Evolutionary conservation across 2,329 filamentous ascomycete species (phyloP), one percentile per base, ranked within the genome.

Genomic region (Botrytis byssoidea): DNA sequence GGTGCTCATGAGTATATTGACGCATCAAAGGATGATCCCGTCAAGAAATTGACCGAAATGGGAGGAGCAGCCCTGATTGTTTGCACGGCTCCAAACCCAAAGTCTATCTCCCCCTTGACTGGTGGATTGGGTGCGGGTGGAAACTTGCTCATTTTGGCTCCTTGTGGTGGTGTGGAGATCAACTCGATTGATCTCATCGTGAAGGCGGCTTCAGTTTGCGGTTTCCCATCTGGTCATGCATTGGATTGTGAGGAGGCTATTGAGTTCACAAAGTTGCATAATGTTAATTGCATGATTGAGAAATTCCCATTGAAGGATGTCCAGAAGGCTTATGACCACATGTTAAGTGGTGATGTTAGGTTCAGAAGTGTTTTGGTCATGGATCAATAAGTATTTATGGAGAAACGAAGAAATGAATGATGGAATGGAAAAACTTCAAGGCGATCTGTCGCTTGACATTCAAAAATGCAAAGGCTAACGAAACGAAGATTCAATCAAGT

Each of bases 171-270:
- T 0, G 82, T 86, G n/a, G 81, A 83, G 74, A 79, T 89, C 35
- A 80, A 88, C 75, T 84, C 84, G 0, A 71, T 76, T 1, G 44
- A 79, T 20, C 74, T 89, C 68, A 83, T 89, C 10, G 9, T 55
- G 8, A 85, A 86, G 74, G 91, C 89, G 6, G 82, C 89, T 25
- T 88, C 86, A 4, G 84, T 96, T 1, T 86, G 89, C 75, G 90
- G 90, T 16, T 90, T 87, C 81, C 85, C 92, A 0, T 87, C 88
- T 35, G 91, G 91, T 0, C 86, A 92, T 57, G 85, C 90, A 1
- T 83, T 89, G 64, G 88, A 93, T 75, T 85, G 87, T 72, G 88
- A 90, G 78, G 89, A 92, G 77, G 90, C 92, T 74, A 86, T 94
- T 70, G 84, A 84, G 4, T 94, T 94, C 79, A 87, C 91, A 0